Evolutionary conservation across 1,284 basidiomycete genomes (phyloP).

Genomic region (Puccinia horiana): DNA sequence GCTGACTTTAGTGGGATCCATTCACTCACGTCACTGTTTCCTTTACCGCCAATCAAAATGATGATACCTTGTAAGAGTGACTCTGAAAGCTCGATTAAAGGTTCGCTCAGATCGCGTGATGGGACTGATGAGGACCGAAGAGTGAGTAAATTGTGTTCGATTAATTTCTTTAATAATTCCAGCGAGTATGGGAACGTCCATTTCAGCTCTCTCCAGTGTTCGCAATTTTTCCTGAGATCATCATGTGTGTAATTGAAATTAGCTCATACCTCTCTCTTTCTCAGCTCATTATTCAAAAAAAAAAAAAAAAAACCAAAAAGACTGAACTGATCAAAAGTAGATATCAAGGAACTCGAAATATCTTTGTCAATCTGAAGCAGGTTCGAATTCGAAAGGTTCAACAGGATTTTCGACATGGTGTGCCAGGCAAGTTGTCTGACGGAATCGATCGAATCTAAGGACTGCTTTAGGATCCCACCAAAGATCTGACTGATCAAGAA

Average conservation of each 20-base stretch:
- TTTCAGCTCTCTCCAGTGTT: conserved; percentile 40
- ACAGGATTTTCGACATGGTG: conserved; percentile 26
- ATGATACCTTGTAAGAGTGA: conserved; percentile 39
- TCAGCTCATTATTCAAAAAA: not conserved
- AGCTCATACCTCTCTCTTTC: not conserved
- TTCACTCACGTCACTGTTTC: conserved; percentile 35
- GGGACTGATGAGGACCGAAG: not conserved
- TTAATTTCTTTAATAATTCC: conserved; percentile 10
- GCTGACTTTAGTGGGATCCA: not conserved
- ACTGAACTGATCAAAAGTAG: conserved; percentile 37
- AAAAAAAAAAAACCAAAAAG: not conserved
- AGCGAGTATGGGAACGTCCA: conserved; percentile 32
- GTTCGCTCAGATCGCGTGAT: not conserved
- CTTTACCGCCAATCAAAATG: conserved; percentile 39
- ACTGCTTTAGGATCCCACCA: conserved; percentile 32
- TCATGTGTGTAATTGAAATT: not conserved
- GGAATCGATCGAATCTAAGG: conserved; percentile 43
- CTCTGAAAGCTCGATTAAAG: not conserved
- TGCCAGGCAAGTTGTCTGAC: conserved; percentile 41
- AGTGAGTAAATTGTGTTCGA: not conserved
- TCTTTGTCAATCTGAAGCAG: not conserved
- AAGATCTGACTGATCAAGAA: conserved; percentile 9
- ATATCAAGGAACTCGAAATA: conserved; percentile 2
- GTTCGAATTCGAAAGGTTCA: not conserved
- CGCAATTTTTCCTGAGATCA: conserved; percentile 1